Evolutionary conservation across 768 basidiomycete species (phyloP), one percentile per base, ranked within the genome.

Genomic region (Tricholoma matsutake): DNA sequence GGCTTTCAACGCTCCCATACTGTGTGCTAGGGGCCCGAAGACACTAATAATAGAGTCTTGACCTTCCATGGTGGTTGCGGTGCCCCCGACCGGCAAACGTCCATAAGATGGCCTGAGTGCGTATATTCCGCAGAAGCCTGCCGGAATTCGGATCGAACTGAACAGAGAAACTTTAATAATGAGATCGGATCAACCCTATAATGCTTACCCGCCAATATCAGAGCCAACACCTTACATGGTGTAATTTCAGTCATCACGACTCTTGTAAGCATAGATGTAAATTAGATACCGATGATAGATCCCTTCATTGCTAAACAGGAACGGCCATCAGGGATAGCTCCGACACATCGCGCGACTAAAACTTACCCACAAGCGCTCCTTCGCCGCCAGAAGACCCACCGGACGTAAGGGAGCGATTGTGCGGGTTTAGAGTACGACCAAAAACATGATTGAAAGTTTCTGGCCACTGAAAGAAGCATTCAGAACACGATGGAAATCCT

Each of bases 331-430:
- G 29, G 35, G 16, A 54, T 39, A 14, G 57, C 37, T 56, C 10
- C 13, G 8, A 43, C 16, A 18, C 11, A 20, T 47, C 3, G 11
- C 10, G 28, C 8, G 18, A 2, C 25, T n/a, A 25, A 6, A 1
- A 25, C 70, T 79, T 65, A 68, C 85, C 86, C 45, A 94, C 66
- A 6, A 95, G 79, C 1, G 92, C 90, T 43, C 89, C 89, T 75
- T 95, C 94, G 34, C 93, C 94, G 6, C 94, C 94, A 3, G 88
- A 91, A 0, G 91, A 94, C 1, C 94, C 94, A 10, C 93, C 92
- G 4, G 78, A 74, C 5, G 89, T 92, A 51, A 92, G 76, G 16
- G 79, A 78, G 9, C 87, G 82, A 68, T 94, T 92, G 68, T 80
- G 76, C 0, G 93, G 93, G 67, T 94, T 93, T 14, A 76, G 67